Percentiles rank a stretch among this genome's conserved stretches.
Conservation (phyloP, 257 asterid genomes). For the Solanum virginianum region DNA sequence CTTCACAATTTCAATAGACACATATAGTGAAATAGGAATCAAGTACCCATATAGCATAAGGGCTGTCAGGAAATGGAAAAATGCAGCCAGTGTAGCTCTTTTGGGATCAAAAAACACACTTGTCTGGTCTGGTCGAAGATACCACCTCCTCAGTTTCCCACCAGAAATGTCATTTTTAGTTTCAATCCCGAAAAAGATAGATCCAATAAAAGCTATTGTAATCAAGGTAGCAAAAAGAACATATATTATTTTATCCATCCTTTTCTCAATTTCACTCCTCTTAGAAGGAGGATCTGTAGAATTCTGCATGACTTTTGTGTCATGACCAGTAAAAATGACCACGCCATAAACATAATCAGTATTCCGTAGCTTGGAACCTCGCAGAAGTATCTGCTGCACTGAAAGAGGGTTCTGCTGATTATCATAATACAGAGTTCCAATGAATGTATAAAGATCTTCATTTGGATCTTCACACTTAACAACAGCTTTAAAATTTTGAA, state of each 20-base stretch:
- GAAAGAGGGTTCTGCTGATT: constrained; percentile 60
- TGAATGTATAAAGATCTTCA: constrained; percentile 80
- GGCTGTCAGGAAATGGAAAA: constrained; percentile 83
- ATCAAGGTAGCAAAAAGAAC: constrained; percentile 61
- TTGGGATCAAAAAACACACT: constrained; percentile 45
- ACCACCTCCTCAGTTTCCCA: constrained; percentile 69
- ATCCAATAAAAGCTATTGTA: constrained; percentile 58
- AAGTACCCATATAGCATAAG: constrained; percentile 89
- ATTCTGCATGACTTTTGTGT: constrained; percentile 94
- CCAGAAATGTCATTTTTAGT: constrained; percentile 40
- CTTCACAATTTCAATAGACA: constrained; percentile 94
- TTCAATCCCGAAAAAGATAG: constrained; percentile 70
- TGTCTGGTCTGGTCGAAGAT: constrained; percentile 62
- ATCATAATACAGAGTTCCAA: constrained; percentile 51
- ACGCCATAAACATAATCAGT: constrained; percentile 75
- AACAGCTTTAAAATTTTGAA: constrained; percentile 51
- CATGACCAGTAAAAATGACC: constrained; percentile 83
- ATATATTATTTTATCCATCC: constrained; percentile 83
- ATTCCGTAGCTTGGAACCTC: constrained; percentile 82
- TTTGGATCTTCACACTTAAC: constrained; percentile 92
- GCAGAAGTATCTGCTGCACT: constrained; percentile 63
- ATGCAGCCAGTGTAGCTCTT: constrained; percentile 47
- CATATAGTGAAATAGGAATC: constrained; percentile 88
- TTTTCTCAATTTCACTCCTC: constrained; percentile 80
- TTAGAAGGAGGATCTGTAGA: constrained; percentile 91